phyloP scores from a whole-genome alignment of 495 filamentous ascomycete genomes.

The Penicillium tannophilum region DNA sequence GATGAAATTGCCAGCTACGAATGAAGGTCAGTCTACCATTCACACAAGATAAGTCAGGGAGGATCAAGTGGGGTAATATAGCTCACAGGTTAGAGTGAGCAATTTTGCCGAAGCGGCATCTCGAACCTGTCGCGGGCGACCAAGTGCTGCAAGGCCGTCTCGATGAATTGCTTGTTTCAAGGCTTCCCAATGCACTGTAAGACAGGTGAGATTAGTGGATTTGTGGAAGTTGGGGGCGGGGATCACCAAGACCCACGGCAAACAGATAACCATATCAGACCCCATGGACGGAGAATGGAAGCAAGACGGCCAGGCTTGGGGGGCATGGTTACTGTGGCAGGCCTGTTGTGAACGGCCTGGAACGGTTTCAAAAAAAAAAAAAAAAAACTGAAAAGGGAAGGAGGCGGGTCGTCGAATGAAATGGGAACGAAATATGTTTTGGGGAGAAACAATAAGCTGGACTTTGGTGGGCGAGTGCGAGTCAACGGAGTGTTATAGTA shows the following conservation, averaged over 20 bases:
- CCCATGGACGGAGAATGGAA: constrained; percentile 20
- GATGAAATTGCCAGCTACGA: constrained; percentile 29
- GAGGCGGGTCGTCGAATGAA: too few species aligned
- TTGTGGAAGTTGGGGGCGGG: neutral
- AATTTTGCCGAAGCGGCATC: constrained; percentile 26
- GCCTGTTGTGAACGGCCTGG: too few species aligned
- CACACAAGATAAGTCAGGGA: neutral
- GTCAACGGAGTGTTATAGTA: too few species aligned
- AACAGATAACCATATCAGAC: constrained; percentile 27
- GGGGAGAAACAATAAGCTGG: too few species aligned
- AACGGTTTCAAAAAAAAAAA: too few species aligned
- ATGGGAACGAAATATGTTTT: too few species aligned
- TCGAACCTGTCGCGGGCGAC: constrained; percentile 15
- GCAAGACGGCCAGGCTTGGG: constrained; percentile 17
- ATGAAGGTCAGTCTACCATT: constrained; percentile 12
- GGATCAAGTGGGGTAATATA: too few species aligned
- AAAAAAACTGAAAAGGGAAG: too few species aligned
- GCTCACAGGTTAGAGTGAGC: constrained; percentile 24
- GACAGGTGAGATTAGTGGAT: constrained; percentile 2
- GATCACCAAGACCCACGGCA: constrained; percentile 13
- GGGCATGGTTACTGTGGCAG: neutral
- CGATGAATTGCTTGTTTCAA: constrained; percentile 22
- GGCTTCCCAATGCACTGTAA: constrained; percentile 26
- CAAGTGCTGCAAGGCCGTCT: constrained; percentile 24
- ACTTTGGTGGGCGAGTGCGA: too few species aligned